A percentile compares a stretch with the other conserved stretches of the same genome.
These are phyloP conservation scores for Emydomyces testavorans DNA, from an alignment of 2,329 filamentous ascomycete species.

Conservation along the genomic window DNA sequence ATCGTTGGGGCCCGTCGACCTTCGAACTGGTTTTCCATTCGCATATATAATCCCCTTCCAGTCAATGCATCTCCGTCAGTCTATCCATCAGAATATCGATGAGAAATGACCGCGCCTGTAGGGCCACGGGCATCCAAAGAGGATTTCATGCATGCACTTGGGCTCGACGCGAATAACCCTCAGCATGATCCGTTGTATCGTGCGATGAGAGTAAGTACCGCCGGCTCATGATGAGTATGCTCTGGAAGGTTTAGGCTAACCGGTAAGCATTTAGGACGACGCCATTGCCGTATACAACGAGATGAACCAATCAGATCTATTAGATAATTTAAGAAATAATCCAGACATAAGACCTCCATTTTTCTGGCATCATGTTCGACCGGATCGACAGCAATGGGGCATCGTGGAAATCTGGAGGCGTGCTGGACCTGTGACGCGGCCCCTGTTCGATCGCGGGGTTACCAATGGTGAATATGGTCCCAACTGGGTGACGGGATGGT, in stretches of 20 bases:
- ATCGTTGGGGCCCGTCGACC: not conserved
- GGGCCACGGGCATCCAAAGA: conserved; percentile 37
- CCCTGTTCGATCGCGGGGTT: conserved; percentile 31
- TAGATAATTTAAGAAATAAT: conserved; percentile 32
- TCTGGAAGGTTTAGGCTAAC: not conserved
- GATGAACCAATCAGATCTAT: conserved; percentile 32
- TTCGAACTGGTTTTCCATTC: not conserved
- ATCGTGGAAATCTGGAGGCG: conserved; percentile 35
- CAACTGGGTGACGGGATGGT: conserved; percentile 38
- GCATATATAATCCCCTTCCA: not conserved
- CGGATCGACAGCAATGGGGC: conserved; percentile 33
- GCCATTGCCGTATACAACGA: conserved; percentile 35
- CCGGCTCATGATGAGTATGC: not conserved
- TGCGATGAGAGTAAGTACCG: conserved; percentile 34
- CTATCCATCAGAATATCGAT: not conserved
- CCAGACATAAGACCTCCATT: conserved; percentile 31
- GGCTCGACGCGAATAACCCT: conserved; percentile 31
- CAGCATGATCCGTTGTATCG: conserved; percentile 36
- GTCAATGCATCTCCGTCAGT: conserved; percentile 1
- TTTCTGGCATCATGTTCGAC: conserved; percentile 39
- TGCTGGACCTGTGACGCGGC: conserved; percentile 29
- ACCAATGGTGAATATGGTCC: conserved; percentile 36
- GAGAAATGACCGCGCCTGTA: conserved; percentile 25
- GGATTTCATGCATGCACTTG: conserved; percentile 37
- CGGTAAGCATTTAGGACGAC: conserved; percentile 28